Evolutionary conservation across 768 basidiomycete species (phyloP).

Genomic region (Mycena rebaudengoi): DNA sequence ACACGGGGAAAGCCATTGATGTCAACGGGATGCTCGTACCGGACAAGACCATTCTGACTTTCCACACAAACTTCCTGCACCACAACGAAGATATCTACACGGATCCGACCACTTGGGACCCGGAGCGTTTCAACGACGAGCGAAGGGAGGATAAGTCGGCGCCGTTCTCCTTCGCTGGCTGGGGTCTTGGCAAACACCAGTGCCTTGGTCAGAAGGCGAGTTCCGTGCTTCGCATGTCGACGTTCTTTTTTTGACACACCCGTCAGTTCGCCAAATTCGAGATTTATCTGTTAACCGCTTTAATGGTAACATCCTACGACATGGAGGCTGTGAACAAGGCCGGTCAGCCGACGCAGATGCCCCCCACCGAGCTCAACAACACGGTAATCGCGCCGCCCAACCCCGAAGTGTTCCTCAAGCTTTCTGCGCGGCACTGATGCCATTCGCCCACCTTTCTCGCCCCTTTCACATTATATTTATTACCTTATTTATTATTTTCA

Average conservation of each 20-base stretch:
- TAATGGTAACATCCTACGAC: slow-evolving; percentile 7
- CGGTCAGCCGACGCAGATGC: background rate
- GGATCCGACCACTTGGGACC: background rate
- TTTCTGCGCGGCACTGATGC: background rate
- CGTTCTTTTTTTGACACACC: background rate
- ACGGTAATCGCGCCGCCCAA: slow-evolving; percentile 6
- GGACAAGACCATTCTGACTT: background rate
- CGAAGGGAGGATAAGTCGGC: background rate
- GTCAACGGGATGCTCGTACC: slow-evolving; percentile 1
- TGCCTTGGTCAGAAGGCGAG: slow-evolving; percentile 2
- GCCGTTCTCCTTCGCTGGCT: slow-evolving; percentile 1
- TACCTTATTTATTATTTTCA: too few species aligned
- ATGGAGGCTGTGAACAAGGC: background rate
- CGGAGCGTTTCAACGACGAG: background rate
- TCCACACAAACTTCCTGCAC: slow-evolving; percentile 9
- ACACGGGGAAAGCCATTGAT: slow-evolving; percentile 2
- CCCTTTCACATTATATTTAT: too few species aligned
- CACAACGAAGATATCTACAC: slow-evolving; percentile 7
- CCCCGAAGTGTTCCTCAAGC: background rate
- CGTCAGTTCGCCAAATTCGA: slow-evolving; percentile 10
- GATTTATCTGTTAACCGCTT: slow-evolving; percentile 4
- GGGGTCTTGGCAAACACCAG: slow-evolving; percentile 8
- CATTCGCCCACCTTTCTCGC: too few species aligned
- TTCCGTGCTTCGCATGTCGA: background rate
- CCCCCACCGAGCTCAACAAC: slow-evolving; percentile 2